A percentile compares a stretch with the other conserved stretches of the same genome.
These are phyloP conservation scores for Westerdykella ornata DNA, from an alignment of 2,329 filamentous ascomycete species.

Conservation along the genomic window DNA sequence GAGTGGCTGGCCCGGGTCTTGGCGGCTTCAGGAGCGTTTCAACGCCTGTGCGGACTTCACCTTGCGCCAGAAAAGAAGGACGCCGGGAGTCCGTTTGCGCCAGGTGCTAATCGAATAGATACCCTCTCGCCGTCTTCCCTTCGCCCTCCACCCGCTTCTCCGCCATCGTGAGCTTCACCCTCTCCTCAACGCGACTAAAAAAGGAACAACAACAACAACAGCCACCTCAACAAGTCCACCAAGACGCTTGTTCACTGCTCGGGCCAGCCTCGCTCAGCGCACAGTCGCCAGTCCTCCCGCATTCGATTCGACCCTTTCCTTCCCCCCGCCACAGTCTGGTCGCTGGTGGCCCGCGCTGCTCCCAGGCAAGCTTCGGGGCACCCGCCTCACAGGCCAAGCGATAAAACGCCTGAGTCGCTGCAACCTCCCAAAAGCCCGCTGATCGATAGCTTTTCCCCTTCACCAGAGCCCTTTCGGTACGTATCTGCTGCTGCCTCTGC, in stretches of 20 bases:
- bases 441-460: conserved; percentile 18
- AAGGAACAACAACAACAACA: no score
- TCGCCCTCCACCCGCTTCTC: no score
- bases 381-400: conserved; percentile 34
- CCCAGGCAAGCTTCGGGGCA: conserved; percentile 18
- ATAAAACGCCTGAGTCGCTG: conserved; percentile 19
- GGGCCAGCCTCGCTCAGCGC: no score
- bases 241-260: no score
- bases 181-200: no score
- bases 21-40: conserved; percentile 10
- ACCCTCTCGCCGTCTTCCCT: neutral
- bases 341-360: conserved; percentile 6
- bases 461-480: conserved; percentile 19
- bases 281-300: no score
- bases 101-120: conserved; percentile 3
- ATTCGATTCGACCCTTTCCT: neutral
- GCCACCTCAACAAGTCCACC: no score
- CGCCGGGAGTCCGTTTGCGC: conserved; percentile 1
- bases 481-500: conserved; percentile 2
- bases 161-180: no score
- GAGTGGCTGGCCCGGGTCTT: conserved; percentile 3
- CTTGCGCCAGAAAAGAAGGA: conserved; percentile 17
- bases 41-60: neutral
- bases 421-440: no score
- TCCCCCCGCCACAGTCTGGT: neutral